Evolutionary conservation across 2,329 filamentous ascomycete genomes (phyloP).

Genomic region (Stenocarpella maydis): DNA sequence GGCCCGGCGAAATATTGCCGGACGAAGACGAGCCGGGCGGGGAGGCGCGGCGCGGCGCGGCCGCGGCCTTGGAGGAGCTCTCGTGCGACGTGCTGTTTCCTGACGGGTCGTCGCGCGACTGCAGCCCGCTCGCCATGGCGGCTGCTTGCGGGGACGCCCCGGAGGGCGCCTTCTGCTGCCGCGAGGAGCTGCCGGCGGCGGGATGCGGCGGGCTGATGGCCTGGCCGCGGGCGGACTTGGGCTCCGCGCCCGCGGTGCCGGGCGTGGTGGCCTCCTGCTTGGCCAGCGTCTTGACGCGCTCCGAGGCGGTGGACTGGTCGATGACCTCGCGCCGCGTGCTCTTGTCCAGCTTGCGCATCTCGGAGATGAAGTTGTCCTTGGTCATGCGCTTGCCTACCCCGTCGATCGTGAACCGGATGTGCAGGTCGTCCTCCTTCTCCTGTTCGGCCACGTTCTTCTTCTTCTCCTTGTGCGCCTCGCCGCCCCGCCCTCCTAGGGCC

Average conservation of each 20-base stretch:
- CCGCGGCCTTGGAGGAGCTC: slow-evolving; percentile 27
- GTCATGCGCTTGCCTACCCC: slow-evolving; percentile 78
- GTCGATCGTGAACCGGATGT: slow-evolving; percentile 79
- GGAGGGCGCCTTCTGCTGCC: slow-evolving; percentile 12
- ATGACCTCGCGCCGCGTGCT: slow-evolving; percentile 66
- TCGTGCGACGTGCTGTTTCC: slow-evolving; percentile 12
- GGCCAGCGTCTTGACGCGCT: slow-evolving; percentile 58
- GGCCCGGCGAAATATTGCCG: slow-evolving; percentile 17
- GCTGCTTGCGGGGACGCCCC: background rate
- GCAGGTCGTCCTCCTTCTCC: slow-evolving; percentile 71
- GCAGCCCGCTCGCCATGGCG: background rate
- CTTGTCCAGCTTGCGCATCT: slow-evolving; percentile 76
- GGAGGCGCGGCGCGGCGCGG: slow-evolving; percentile 4
- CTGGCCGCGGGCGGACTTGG: slow-evolving; percentile 31
- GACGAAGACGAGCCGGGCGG: slow-evolving; percentile 19
- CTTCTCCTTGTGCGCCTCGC: slow-evolving; percentile 45
- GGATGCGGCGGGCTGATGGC: slow-evolving; percentile 29
- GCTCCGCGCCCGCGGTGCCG: background rate
- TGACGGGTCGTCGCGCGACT: background rate
- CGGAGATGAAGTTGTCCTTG: slow-evolving; percentile 80
- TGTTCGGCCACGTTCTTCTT: slow-evolving; percentile 53
- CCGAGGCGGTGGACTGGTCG: slow-evolving; percentile 58
- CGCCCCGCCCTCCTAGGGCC: slow-evolving; percentile 39
- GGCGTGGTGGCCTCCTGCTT: slow-evolving; percentile 47
- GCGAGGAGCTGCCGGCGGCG: background rate